Percentiles rank a stretch among this genome's conserved stretches.
Conservation (phyloP, 2,329 filamentous ascomycete genomes). For the Beauveria sp. region DNA sequence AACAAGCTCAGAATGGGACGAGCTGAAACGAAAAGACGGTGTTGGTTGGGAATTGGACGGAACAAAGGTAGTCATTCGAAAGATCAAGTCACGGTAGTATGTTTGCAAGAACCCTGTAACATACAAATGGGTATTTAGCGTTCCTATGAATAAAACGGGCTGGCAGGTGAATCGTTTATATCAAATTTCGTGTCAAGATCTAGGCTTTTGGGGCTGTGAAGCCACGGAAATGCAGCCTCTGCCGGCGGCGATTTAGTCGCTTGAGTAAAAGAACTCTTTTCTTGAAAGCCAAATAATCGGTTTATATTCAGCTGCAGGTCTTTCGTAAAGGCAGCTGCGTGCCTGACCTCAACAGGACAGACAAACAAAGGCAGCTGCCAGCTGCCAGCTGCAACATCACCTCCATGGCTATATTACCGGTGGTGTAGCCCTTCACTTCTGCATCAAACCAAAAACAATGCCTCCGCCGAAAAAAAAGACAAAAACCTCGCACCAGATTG, state of each 20-base stretch:
- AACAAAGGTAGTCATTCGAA: conserved; percentile 67
- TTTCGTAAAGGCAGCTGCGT: neutral
- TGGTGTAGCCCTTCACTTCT: neutral
- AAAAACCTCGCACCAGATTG: conserved; percentile 14
- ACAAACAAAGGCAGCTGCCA: conserved; percentile 4
- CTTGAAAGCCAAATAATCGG: neutral
- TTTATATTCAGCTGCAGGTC: neutral
- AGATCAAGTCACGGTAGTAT: conserved; percentile 29
- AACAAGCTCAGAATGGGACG: conserved; percentile 63
- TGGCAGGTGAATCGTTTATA: too few species aligned
- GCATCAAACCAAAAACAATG: conserved; percentile 15
- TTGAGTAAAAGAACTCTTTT: too few species aligned
- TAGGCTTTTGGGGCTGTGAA: too few species aligned
- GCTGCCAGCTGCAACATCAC: neutral
- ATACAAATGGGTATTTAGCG: neutral
- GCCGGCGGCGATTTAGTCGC: too few species aligned
- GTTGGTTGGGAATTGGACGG: conserved; percentile 81
- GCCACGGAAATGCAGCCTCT: too few species aligned
- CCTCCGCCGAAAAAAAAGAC: conserved; percentile 20
- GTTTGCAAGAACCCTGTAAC: neutral
- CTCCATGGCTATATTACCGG: neutral
- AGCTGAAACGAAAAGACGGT: conserved; percentile 57
- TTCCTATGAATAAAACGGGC: too few species aligned
- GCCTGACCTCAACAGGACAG: neutral
- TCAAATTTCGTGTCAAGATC: too few species aligned